Percentiles rank a stretch among this genome's conserved stretches.
Conservation (phyloP, 306 rosid species). For the Prunus padus region DNA sequence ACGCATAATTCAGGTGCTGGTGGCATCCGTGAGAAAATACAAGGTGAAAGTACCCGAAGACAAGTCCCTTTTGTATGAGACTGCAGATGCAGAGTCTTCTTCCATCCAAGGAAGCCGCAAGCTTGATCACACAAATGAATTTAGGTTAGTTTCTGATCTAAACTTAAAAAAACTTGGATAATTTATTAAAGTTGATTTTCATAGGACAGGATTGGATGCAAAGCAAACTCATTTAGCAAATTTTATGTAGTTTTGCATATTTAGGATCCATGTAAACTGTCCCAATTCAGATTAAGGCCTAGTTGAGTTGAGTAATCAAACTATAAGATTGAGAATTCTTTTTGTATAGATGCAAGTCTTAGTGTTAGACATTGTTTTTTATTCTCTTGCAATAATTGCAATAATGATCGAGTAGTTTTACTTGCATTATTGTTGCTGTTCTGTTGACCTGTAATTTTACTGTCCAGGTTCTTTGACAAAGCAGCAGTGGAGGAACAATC, state of each 20-base stretch:
- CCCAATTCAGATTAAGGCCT: neutral
- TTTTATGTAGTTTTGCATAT: neutral
- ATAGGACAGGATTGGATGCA: neutral
- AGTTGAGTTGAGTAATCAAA: neutral
- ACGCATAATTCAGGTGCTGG: slow-evolving; percentile 65
- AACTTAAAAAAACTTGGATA: neutral
- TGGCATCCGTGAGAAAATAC: slow-evolving; percentile 53
- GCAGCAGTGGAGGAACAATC: slow-evolving; percentile 59
- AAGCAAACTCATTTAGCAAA: neutral
- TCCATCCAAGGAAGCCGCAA: slow-evolving; percentile 74
- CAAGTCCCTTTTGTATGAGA: slow-evolving; percentile 52
- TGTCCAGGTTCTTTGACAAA: slow-evolving; percentile 78
- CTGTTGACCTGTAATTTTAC: neutral
- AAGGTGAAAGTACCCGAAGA: slow-evolving; percentile 48
- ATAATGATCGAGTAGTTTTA: neutral
- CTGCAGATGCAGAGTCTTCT: slow-evolving; percentile 57
- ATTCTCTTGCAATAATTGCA: neutral
- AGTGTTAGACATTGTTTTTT: neutral
- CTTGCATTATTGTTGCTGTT: neutral
- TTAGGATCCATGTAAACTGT: no score
- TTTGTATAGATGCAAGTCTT: no score
- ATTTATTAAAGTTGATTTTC: neutral
- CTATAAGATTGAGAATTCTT: neutral
- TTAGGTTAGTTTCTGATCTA: slow-evolving; percentile 39
- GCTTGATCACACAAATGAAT: slow-evolving; percentile 62